Conservation (phyloP, 164 flowering plant species). For the Vitis rotundifolia region DNA sequence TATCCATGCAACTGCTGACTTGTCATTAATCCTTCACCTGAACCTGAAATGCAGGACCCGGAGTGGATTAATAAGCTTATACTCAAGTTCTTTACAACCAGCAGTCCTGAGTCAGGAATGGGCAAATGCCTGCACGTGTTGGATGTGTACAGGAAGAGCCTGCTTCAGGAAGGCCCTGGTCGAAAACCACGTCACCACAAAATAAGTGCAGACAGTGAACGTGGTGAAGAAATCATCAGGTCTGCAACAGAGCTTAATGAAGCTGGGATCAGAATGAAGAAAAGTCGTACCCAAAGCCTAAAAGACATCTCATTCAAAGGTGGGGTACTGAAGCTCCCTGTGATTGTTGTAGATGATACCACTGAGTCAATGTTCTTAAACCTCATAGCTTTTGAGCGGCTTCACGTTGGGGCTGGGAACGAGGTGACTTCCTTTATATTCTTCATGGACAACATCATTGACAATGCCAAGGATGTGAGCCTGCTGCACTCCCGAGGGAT, state of each 20-base stretch:
- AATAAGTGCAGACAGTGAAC: not conserved
- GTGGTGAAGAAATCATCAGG: slow-evolving; percentile 30
- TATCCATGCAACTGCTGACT: too few species aligned
- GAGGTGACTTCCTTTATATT: slow-evolving; percentile 51
- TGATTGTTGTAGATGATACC: slow-evolving; percentile 43
- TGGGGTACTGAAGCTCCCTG: slow-evolving; percentile 50
- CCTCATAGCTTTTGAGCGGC: slow-evolving; percentile 55
- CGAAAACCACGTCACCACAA: not conserved
- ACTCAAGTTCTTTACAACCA: slow-evolving; percentile 29
- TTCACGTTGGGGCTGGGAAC: slow-evolving; percentile 53
- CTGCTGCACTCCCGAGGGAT: slow-evolving; percentile 39
- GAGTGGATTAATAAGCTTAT: slow-evolving; percentile 33
- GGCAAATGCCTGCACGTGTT: slow-evolving; percentile 46
- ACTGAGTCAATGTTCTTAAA: slow-evolving; percentile 53
- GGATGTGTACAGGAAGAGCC: slow-evolving; percentile 40
- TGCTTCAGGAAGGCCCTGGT: slow-evolving; percentile 20
- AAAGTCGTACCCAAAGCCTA: slow-evolving; percentile 35
- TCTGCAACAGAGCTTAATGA: slow-evolving; percentile 53
- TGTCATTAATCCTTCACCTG: too few species aligned
- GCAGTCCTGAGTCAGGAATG: not conserved
- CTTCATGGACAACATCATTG: slow-evolving; percentile 65
- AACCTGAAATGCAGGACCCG: slow-evolving; percentile 7
- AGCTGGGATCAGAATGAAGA: slow-evolving; percentile 50
- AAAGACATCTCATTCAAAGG: slow-evolving; percentile 41
- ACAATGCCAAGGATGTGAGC: slow-evolving; percentile 43